phyloP scores from a whole-genome alignment of 352 stramenopile genomes.

The Aphanomyces stellatus region DNA sequence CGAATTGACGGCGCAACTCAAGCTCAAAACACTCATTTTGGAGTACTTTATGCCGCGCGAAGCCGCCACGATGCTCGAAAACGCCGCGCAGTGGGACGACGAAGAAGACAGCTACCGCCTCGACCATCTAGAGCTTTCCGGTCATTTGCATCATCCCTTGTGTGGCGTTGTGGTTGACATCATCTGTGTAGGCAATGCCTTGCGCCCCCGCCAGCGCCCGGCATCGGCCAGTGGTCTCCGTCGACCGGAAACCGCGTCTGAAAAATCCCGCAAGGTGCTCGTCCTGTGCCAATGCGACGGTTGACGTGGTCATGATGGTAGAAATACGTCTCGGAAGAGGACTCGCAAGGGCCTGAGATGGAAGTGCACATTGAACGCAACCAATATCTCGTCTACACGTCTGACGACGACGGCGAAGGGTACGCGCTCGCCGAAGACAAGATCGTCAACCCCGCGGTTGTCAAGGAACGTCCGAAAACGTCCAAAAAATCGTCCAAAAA shows the following conservation, averaged over 20 bases:
- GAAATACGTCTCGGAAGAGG: slow-evolving; percentile 48
- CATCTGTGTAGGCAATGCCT: slow-evolving; percentile 21
- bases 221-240: slow-evolving; percentile 61
- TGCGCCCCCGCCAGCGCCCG: slow-evolving; percentile 48
- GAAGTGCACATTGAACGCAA: slow-evolving; percentile 48
- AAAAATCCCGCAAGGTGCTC: slow-evolving; percentile 35
- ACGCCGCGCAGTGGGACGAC: slow-evolving; percentile 50
- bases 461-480: slow-evolving; percentile 16
- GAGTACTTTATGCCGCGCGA: slow-evolving; percentile 86
- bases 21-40: slow-evolving; percentile 93
- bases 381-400: slow-evolving; percentile 79
- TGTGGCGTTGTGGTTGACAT: neutral
- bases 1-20: slow-evolving; percentile 92
- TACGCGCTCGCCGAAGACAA: slow-evolving; percentile 46
- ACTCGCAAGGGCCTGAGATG: slow-evolving; percentile 45
- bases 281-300: too few species aligned
- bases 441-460: neutral
- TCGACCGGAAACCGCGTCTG: slow-evolving; percentile 57
- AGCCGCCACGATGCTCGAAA: slow-evolving; percentile 44
- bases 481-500: slow-evolving; percentile 15
- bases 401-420: slow-evolving; percentile 67
- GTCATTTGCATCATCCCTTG: slow-evolving; percentile 26
- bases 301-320: neutral
- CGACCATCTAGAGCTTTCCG: slow-evolving; percentile 63
- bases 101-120: slow-evolving; percentile 71